phyloP scores from a whole-genome alignment of 345 rosid genomes.

The Lepidium aucheri region DNA sequence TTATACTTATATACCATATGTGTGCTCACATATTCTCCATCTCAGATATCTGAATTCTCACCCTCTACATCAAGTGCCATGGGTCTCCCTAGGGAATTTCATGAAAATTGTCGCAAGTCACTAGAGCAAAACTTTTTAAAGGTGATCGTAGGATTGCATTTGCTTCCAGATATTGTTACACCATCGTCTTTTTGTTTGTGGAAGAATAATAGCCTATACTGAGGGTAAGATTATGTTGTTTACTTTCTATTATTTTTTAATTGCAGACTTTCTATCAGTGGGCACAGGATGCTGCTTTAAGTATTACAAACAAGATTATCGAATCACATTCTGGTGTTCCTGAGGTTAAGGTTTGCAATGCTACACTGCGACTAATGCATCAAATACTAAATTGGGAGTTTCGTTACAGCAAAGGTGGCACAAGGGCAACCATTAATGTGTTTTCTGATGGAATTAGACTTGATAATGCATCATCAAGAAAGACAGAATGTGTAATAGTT shows the following conservation, averaged over 20 bases:
- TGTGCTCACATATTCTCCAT: constrained; percentile 14
- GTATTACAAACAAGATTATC: constrained; percentile 58
- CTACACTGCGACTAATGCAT: constrained; percentile 78
- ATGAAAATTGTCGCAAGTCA: constrained; percentile 77
- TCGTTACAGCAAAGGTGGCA: constrained; percentile 37
- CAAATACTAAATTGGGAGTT: constrained; percentile 96
- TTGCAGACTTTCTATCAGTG: constrained; percentile 78
- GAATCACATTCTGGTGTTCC: constrained; percentile 56
- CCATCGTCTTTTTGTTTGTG: background rate
- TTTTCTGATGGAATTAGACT: constrained; percentile 53
- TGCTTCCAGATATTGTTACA: constrained; percentile 13
- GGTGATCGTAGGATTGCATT: constrained; percentile 37
- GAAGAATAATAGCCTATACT: constrained; percentile 15
- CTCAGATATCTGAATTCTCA: constrained; percentile 91
- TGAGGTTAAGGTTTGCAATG: constrained; percentile 86
- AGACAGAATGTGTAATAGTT: constrained; percentile 64
- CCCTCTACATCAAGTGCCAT: constrained; percentile 90
- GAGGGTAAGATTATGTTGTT: background rate
- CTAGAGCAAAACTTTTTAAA: constrained; percentile 72
- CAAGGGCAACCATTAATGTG: constrained; percentile 38
- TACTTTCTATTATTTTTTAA: constrained; percentile 9
- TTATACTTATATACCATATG: background rate
- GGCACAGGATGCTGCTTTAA: constrained; percentile 80
- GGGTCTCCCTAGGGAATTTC: constrained; percentile 97
- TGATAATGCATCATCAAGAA: constrained; percentile 42